Evolutionary conservation across 2,329 filamentous ascomycete species (phyloP).

Genomic region (Cercospora sojina): DNA sequence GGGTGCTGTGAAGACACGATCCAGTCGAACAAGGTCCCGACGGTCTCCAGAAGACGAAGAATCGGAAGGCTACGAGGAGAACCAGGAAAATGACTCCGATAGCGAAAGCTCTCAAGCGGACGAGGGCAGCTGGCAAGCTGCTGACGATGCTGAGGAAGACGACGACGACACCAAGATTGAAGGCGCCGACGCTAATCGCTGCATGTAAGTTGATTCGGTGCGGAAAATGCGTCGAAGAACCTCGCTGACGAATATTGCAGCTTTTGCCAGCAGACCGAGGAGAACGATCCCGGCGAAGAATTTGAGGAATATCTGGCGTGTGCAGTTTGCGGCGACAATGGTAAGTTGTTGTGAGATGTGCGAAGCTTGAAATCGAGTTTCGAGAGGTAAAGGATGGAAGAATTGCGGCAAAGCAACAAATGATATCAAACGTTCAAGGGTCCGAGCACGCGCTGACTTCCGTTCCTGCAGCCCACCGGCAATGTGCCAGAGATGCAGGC

Average conservation of each 20-base stretch:
- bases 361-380: slow-evolving; percentile 18
- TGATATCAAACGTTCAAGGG: slow-evolving; percentile 35
- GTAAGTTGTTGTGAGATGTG: slow-evolving; percentile 54
- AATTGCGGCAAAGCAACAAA: slow-evolving; percentile 31
- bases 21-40: slow-evolving; percentile 37
- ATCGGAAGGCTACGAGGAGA: slow-evolving; percentile 42
- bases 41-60: slow-evolving; percentile 39
- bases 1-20: slow-evolving; percentile 40
- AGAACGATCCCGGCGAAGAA: slow-evolving; percentile 76
- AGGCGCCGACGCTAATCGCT: slow-evolving; percentile 56
- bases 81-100: slow-evolving; percentile 36
- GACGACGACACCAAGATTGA: slow-evolving; percentile 49
- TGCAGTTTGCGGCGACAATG: slow-evolving; percentile 73
- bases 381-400: slow-evolving; percentile 25
- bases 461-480: slow-evolving; percentile 72
- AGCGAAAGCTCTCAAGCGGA: slow-evolving; percentile 52
- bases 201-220: slow-evolving; percentile 57
- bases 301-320: slow-evolving; percentile 79
- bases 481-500: slow-evolving; percentile 76
- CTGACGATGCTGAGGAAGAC: slow-evolving; percentile 54
- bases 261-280: slow-evolving; percentile 80
- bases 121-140: slow-evolving; percentile 55
- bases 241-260: slow-evolving; percentile 47
- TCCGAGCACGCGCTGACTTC: slow-evolving; percentile 45
- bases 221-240: background rate